Conservation (phyloP, 2,329 filamentous ascomycete genomes). For the Fusarium hostae region DNA sequence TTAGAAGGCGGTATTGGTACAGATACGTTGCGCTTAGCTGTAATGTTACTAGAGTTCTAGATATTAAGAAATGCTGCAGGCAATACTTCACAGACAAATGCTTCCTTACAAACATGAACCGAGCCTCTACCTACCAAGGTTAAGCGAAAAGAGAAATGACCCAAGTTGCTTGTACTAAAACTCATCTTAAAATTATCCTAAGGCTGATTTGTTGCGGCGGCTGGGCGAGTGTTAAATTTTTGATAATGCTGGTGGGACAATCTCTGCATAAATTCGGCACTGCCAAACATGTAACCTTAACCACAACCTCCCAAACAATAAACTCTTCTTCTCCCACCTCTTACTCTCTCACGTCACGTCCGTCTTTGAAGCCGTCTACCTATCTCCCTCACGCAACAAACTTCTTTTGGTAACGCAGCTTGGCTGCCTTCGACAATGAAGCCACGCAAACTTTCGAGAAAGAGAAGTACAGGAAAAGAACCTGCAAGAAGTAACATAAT, state of each 20-base stretch:
- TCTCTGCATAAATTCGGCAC: background rate
- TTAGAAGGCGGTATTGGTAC: background rate
- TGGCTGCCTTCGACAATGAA: background rate
- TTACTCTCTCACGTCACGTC: background rate
- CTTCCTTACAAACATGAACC: background rate
- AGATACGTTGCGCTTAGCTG: fast-evolving
- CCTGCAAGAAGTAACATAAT: fast-evolving
- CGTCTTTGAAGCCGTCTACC: background rate
- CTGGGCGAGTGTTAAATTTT: fast-evolving
- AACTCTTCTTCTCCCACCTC: background rate
- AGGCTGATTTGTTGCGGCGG: background rate
- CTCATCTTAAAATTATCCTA: background rate
- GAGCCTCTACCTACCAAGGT: background rate
- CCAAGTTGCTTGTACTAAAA: background rate
- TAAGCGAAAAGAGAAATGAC: background rate
- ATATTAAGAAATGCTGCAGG: background rate
- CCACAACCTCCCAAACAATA: background rate
- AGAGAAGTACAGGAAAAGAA: background rate
- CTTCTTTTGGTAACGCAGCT: background rate
- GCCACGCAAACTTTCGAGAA: fast-evolving
- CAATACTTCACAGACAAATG: background rate
- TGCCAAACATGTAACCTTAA: background rate
- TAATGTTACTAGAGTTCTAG: background rate
- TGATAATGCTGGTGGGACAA: background rate
- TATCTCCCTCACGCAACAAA: background rate